Base-by-base conservation (phyloP, 106 monocot genomes). In the Acorus calamus region DNA sequence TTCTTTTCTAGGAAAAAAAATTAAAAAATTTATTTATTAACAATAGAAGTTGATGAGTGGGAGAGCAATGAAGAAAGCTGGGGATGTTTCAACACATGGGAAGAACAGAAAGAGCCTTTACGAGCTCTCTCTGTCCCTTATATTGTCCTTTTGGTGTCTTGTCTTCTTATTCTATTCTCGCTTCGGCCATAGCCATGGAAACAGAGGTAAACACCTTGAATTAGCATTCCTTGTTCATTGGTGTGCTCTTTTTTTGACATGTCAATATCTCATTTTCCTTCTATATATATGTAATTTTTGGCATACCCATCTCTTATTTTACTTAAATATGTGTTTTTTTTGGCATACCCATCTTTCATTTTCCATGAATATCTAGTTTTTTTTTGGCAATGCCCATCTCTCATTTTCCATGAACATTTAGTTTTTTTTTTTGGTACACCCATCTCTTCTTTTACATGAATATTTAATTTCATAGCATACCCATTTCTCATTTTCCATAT, bases 51-150 rank as follows among this genome's bases (percentile, higher is more conserved):
- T 28, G 28, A 28, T 28, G 28, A 28, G 28, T 28, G 28, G 28
- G 28, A 28, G 28, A 28, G 28, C 28, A 28, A 28, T 28, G 28
- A 28, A 28, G 10, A 66, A 9, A 59, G 47, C 57, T 28, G 6
- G n/a, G 5, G 58, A 6, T 3, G 42, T 42, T 10, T 14, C 13
- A 3, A 44, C 0, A 6, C 2, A 3, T 6, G 11, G 42, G 2
- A 49, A 47, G 3, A 11, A 10, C 43, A 61, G 55, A 13, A 70
- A 45, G 45, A 52, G 65, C 59, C 57, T 79, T 42, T 65, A 64
- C 53, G 74, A 74, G 79, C 46, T 79, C 11, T 74, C 74, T 7
- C 43, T 79, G 57, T 74, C 79, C 46, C 66, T 73, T 14, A 57
- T 51, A 42, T 66, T 73, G 49, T 67, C 68, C 49, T 59, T 55